phyloP scores from a whole-genome alignment of 257 asterid genomes.

The Coffea canephora region DNA sequence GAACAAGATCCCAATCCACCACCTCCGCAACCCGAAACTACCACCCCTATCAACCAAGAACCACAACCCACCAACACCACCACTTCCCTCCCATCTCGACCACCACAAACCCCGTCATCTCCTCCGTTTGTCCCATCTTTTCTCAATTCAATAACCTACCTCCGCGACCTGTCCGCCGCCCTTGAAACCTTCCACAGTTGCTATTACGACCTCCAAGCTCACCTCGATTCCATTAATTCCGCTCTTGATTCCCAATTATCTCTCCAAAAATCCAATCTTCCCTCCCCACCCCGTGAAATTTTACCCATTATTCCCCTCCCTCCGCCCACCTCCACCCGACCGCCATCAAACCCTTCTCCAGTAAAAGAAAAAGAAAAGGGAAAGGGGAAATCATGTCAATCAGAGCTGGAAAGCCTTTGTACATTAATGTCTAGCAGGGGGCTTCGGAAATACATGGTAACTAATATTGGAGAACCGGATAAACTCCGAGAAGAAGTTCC shows the following conservation, averaged over 20 bases:
- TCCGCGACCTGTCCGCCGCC: slow-evolving; percentile 48
- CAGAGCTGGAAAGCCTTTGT: slow-evolving; percentile 61
- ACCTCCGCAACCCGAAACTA: slow-evolving; percentile 2
- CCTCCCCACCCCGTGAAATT: slow-evolving; percentile 15
- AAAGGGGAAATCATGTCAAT: slow-evolving; percentile 2
- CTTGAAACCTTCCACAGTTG: slow-evolving; percentile 49
- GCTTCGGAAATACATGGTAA: slow-evolving; percentile 44
- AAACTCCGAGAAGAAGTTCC: slow-evolving; percentile 67
- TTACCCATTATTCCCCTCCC: not conserved
- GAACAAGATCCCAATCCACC: slow-evolving; percentile 3
- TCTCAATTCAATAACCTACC: slow-evolving; percentile 34
- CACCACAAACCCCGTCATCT: slow-evolving; percentile 22
- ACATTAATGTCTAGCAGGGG: slow-evolving; percentile 47
- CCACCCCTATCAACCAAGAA: slow-evolving; percentile 14
- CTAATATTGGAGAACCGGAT: slow-evolving; percentile 31
- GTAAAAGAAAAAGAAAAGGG: slow-evolving; percentile 14
- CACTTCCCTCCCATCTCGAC: slow-evolving; percentile 11
- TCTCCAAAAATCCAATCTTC: slow-evolving; percentile 17
- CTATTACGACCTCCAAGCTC: slow-evolving; percentile 57
- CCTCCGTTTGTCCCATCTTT: slow-evolving; percentile 26
- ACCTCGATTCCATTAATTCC: slow-evolving; percentile 46
- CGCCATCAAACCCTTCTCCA: not conserved
- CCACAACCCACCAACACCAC: not conserved
- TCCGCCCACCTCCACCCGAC: not conserved
- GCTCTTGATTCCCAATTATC: slow-evolving; percentile 41